Evolutionary conservation across 2,329 filamentous ascomycete species (phyloP).

Genomic region (Myriosclerotinia duriaeana): DNA sequence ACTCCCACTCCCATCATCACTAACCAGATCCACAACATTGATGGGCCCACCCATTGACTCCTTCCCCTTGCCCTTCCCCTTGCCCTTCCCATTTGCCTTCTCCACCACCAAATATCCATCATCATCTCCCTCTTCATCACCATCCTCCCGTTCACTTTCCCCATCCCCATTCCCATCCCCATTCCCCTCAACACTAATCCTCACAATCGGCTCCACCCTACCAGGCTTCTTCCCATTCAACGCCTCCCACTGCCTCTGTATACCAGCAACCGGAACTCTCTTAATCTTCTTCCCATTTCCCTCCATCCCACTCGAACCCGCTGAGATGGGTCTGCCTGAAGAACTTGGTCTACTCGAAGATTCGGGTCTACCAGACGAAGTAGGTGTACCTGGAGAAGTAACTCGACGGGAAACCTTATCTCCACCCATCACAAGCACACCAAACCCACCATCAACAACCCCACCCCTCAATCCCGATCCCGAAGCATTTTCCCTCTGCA

Average conservation of each 20-base stretch:
- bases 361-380: neutral
- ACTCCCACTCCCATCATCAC: neutral
- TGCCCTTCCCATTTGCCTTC: neutral
- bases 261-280: conserved; percentile 13
- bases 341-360: neutral
- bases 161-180: neutral
- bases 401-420: neutral
- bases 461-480: neutral
- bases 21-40: conserved; percentile 2
- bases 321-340: too few species aligned
- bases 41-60: neutral
- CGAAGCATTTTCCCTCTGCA: neutral
- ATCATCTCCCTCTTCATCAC: neutral
- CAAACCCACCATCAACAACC: neutral
- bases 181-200: neutral
- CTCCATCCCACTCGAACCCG: neutral
- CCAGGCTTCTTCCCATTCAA: conserved; percentile 11
- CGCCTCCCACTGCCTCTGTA: conserved; percentile 23
- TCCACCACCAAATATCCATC: neutral
- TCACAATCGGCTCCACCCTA: neutral
- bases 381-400: neutral
- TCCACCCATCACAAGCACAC: neutral
- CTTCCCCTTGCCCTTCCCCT: neutral
- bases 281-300: neutral
- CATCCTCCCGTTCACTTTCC: neutral